Conservation (phyloP, 352 stramenopile species). For the Phytophthora foliorum region DNA sequence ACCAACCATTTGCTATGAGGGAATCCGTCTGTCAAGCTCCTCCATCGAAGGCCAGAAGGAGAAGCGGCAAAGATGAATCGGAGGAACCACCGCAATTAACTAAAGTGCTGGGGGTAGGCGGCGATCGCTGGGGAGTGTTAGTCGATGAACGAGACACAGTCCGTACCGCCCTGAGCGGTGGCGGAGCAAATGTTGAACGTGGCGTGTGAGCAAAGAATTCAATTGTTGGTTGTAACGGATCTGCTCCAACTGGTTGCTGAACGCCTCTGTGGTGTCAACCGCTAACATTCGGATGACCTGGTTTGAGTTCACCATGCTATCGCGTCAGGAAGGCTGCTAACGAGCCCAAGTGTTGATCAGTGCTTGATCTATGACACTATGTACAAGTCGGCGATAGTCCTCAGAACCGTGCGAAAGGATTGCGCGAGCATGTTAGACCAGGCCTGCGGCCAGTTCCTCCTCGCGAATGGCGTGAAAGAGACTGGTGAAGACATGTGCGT, state of each 20-base stretch:
- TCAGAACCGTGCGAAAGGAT: background rate
- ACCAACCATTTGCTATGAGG: background rate
- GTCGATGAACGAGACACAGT: no score
- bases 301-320: constrained; percentile 4
- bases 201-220: background rate
- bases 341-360: background rate
- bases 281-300: background rate
- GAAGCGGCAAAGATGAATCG: no score
- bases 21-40: background rate
- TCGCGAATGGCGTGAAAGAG: background rate
- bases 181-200: background rate
- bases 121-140: no score
- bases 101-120: no score
- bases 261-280: background rate
- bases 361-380: background rate
- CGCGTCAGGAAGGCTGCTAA: no score
- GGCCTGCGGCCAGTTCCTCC: background rate
- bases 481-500: constrained; percentile 1
- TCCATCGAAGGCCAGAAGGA: background rate
- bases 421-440: background rate
- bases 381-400: background rate
- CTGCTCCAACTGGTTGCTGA: background rate
- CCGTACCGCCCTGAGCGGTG: no score
- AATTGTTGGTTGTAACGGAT: background rate
- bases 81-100: background rate